Conservation (phyloP, 345 rosid genomes). For the Aquilaria sinensis region DNA sequence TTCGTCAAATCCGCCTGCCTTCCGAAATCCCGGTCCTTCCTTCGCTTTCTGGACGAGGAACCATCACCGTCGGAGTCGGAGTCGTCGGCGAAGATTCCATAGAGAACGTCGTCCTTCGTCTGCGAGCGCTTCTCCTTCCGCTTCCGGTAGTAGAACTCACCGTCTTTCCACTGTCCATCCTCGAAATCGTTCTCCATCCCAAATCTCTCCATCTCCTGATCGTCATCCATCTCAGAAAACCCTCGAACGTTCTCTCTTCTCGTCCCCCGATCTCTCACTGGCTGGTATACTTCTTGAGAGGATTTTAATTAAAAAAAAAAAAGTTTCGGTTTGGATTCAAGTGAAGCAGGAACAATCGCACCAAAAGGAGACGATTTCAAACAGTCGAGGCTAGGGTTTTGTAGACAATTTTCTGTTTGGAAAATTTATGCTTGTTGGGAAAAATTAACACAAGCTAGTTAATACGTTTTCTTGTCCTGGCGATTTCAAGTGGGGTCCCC, state of each 20-base stretch:
- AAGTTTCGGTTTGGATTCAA: too few species aligned
- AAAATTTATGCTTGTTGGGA: too few species aligned
- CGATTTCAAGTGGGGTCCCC: too few species aligned
- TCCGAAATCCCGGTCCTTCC: conserved; percentile 44
- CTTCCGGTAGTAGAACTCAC: conserved; percentile 57
- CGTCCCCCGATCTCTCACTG: not conserved
- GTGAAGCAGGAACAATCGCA: too few species aligned
- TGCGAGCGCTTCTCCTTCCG: conserved; percentile 64
- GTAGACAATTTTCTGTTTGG: too few species aligned
- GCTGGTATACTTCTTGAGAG: not conserved
- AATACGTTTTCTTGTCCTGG: too few species aligned
- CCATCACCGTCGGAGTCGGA: conserved; percentile 52
- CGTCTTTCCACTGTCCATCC: conserved; percentile 65
- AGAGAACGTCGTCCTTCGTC: conserved; percentile 61
- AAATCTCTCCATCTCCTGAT: conserved; percentile 84
- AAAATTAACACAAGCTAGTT: too few species aligned
- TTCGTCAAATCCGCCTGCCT: conserved; percentile 56
- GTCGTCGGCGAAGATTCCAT: conserved; percentile 57
- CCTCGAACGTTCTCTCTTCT: too few species aligned
- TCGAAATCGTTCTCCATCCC: conserved; percentile 82
- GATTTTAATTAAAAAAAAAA: too few species aligned
- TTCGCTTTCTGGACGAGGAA: conserved; percentile 39
- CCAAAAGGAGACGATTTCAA: too few species aligned
- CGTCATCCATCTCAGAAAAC: conserved; percentile 51
- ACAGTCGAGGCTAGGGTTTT: too few species aligned